phyloP scores from a whole-genome alignment of 768 basidiomycete species.

The Leccinum aurantiacum region DNA sequence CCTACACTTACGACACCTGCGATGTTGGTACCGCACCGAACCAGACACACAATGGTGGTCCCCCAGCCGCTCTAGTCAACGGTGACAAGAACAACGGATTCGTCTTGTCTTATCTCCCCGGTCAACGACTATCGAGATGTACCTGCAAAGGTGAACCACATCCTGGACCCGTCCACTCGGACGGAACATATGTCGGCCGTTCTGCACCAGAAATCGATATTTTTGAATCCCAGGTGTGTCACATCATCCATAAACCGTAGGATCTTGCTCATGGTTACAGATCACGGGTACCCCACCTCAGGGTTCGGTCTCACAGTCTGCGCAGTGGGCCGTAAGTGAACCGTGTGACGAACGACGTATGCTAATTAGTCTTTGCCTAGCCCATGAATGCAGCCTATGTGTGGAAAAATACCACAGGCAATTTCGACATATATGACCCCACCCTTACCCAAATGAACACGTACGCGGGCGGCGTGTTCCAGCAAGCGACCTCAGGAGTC shows the following conservation, averaged over 20 bases:
- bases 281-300: slow-evolving; percentile 35
- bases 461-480: slow-evolving; percentile 75
- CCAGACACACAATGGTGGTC: slow-evolving; percentile 70
- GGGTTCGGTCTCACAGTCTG: slow-evolving; percentile 79
- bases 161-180: slow-evolving; percentile 76
- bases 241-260: neutral
- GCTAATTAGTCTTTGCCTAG: slow-evolving; percentile 35
- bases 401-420: slow-evolving; percentile 66
- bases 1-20: slow-evolving; percentile 81
- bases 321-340: slow-evolving; percentile 70
- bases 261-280: slow-evolving; percentile 28
- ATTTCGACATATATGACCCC: slow-evolving; percentile 54
- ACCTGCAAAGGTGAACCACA: slow-evolving; percentile 86
- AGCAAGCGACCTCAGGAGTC: slow-evolving; percentile 80
- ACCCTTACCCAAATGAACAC: slow-evolving; percentile 55
- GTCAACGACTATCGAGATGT: slow-evolving; percentile 84
- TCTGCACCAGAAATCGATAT: slow-evolving; percentile 89
- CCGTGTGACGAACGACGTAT: neutral
- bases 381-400: slow-evolving; percentile 75
- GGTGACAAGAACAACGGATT: slow-evolving; percentile 57
- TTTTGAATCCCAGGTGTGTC: slow-evolving; percentile 73
- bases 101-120: slow-evolving; percentile 79
- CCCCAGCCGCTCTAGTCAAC: slow-evolving; percentile 54
- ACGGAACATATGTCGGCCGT: slow-evolving; percentile 81
- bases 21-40: slow-evolving; percentile 92